Evolutionary conservation across 495 filamentous ascomycete genomes (phyloP).

Genomic region (Achaetomiella virescens): DNA sequence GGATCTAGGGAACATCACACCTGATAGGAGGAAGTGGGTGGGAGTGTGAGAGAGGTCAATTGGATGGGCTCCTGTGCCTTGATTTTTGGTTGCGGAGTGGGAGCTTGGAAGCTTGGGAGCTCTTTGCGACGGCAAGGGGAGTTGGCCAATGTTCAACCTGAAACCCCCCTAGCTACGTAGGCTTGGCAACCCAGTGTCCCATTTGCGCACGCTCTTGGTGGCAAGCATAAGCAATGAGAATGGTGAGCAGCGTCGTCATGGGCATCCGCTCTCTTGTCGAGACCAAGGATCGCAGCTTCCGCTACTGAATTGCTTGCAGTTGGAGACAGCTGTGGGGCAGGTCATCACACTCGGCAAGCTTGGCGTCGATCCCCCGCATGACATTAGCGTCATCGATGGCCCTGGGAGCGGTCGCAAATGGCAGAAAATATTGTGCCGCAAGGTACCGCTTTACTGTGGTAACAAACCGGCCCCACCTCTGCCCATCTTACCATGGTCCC

Average conservation of each 20-base stretch:
- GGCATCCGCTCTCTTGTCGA: not conserved
- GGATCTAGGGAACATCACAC: too few relatives aligned
- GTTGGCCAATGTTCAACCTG: not conserved
- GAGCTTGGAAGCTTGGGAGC: not conserved
- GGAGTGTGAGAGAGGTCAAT: too few relatives aligned
- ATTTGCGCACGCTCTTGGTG: not conserved
- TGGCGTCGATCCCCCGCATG: slow-evolving; percentile 8
- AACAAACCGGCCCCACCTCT: not conserved
- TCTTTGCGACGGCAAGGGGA: not conserved
- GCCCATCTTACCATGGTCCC: not conserved
- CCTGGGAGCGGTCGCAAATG: not conserved
- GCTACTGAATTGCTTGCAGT: too few relatives aligned
- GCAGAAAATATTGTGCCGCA: not conserved
- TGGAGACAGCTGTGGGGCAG: not conserved
- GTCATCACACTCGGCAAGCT: not conserved
- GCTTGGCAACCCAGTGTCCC: not conserved
- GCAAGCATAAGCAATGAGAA: slow-evolving; percentile 1
- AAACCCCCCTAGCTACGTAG: not conserved
- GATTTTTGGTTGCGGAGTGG: not conserved
- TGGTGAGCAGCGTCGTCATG: not conserved
- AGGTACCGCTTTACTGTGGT: not conserved
- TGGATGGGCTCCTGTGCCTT: not conserved
- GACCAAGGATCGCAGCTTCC: too few relatives aligned
- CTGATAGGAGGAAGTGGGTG: too few relatives aligned
- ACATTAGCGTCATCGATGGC: not conserved